Percentiles rank a stretch among this genome's conserved stretches.
Evolutionary conservation across 345 rosid species (phyloP).

Genomic region (Gossypium anomalum): DNA sequence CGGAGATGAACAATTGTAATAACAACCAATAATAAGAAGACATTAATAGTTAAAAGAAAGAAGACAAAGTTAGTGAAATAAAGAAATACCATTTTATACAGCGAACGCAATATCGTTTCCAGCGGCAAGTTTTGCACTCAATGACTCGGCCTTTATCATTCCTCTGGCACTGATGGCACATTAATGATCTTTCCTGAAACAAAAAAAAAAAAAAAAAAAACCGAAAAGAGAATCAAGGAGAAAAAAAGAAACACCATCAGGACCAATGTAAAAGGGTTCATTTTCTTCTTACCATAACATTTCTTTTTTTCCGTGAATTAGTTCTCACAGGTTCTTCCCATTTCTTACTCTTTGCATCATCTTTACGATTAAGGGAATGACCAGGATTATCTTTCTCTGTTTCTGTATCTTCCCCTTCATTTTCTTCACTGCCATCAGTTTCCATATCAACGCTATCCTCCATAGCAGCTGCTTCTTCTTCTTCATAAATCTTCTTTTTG

Average conservation of each 20-base stretch:
- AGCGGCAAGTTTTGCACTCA: constrained; percentile 34
- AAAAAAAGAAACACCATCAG: neutral
- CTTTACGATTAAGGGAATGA: no score
- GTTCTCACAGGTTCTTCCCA: neutral
- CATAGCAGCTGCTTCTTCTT: neutral
- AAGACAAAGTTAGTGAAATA: neutral
- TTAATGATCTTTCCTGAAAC: constrained; percentile 14
- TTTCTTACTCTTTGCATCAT: no score
- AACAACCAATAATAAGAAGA: no score
- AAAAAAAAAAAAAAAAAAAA: neutral
- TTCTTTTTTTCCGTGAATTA: neutral
- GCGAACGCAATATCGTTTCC: constrained; percentile 41
- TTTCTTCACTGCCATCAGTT: neutral
- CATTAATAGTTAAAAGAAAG: neutral
- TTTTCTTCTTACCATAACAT: neutral
- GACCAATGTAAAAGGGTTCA: neutral
- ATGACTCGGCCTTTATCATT: constrained; percentile 43
- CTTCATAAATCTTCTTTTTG: neutral
- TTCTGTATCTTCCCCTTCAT: neutral
- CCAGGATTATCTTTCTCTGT: neutral
- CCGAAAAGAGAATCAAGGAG: neutral
- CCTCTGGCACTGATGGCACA: constrained; percentile 63
- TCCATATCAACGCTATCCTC: neutral
- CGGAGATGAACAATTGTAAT: no score
- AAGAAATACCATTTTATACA: constrained; percentile 46